A percentile compares a stretch with the other conserved stretches of the same genome.
These are phyloP conservation scores for Acanthamoeba triangularis DNA, from an alignment of 208 protist genomes.

Conservation along the genomic window DNA sequence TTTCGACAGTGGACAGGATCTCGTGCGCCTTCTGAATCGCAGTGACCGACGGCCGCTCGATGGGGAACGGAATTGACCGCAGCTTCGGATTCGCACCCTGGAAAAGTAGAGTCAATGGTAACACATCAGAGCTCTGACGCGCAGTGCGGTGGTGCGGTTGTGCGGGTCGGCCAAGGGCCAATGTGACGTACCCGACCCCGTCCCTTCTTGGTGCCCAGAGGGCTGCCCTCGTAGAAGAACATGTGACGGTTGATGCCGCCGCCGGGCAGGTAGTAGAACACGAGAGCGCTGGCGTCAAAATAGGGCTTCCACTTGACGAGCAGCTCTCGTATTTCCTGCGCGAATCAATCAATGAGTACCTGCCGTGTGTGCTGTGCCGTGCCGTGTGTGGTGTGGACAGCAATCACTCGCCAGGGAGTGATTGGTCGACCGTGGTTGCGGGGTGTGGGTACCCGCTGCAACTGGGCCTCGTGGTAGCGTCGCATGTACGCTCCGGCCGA, in stretches of 20 bases:
- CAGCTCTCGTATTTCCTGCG: constrained; percentile 12
- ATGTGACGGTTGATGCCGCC: not conserved
- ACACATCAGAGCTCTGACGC: not conserved
- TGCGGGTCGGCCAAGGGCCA: too few relatives aligned
- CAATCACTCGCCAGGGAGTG: not conserved
- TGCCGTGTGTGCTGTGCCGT: not conserved
- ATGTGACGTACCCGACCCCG: not conserved
- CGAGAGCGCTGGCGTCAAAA: not conserved
- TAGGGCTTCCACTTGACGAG: not conserved
- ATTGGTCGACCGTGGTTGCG: not conserved
- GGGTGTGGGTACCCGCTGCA: constrained; percentile 75
- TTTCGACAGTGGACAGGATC: constrained; percentile 42
- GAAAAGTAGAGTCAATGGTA: not conserved
- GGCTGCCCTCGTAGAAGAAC: constrained; percentile 64
- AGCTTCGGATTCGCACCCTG: constrained; percentile 59
- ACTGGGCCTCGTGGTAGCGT: constrained; percentile 82
- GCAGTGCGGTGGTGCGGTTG: too few relatives aligned
- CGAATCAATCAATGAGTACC: too few relatives aligned
- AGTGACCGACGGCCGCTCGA: constrained; percentile 33
- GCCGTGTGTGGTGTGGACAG: not conserved
- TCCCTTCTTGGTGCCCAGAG: constrained; percentile 38
- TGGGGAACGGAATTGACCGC: constrained; percentile 54
- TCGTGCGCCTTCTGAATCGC: not conserved
- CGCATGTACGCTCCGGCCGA: constrained; percentile 82
- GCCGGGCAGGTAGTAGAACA: constrained; percentile 50